Base-by-base conservation (phyloP, 495 filamentous ascomycete genomes). In the Penicillium antarcticum region DNA sequence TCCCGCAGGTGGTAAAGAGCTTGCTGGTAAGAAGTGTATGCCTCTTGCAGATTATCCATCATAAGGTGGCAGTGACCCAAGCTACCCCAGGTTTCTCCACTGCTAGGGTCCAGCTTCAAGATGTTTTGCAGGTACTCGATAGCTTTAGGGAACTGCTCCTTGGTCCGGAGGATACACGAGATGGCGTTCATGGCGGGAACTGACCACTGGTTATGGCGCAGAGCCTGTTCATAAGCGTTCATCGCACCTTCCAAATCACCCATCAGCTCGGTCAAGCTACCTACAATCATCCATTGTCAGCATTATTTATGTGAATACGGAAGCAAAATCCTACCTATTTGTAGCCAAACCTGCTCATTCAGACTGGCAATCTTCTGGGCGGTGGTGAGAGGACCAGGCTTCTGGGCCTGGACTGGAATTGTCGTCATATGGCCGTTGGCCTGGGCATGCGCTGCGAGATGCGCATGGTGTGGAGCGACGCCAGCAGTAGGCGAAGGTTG, bases 21-120 rank as follows among this genome's bases (percentile, higher is more conserved):
- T 61, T 91, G 87, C 66, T 99, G 94, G 63, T 99, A 99, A 2
- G 94, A 95, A n/a, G 87, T 86, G 66, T 99, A 99, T 2, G 94
- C 94, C 62, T 97, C 89, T 68, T 97, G 94, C 29, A 99, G 68
- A 58, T 99, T 92, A 56, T 99, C 94, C 91, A 97, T 96, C 94
- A 99, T 99, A 18, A 99, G 77, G 62, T 90, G 95, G 68, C 94
- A 97, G 70, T 97, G 95, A 3, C 92, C 92, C 29, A 97, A 73
- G 58, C 91, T 96, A 12, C 95, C 91, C 94, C 94, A 97, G 17
- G 92, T 91, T 71, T 99, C 94, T 21, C 94, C 94, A 65, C 94
- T 97, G 49, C 78, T 86, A 2, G 70, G 76, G 52, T 99, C 95
- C 33, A 99, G 72, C 70, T 96, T 95, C 39, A 99, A 66, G 50